These are phyloP conservation scores for Marasmius oreades DNA, from an alignment of 1,284 basidiomycete genomes.

Conservation along the genomic window DNA sequence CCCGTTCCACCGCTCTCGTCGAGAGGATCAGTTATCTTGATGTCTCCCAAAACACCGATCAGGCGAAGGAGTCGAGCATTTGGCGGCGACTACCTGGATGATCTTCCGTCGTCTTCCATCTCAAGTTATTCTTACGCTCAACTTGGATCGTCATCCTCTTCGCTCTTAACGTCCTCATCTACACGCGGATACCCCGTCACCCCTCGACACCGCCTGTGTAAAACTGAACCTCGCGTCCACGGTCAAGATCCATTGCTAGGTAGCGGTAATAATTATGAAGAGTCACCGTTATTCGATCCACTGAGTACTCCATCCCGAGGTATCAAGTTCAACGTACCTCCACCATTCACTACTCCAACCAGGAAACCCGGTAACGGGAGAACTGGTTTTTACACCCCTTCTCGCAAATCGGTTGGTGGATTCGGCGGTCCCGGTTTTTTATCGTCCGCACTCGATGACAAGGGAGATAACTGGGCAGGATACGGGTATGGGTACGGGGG, in stretches of 20 bases:
- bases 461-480: not conserved
- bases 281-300: not conserved
- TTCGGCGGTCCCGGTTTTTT: not conserved
- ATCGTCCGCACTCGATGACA: not conserved
- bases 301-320: not conserved
- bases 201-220: not conserved
- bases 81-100: not conserved
- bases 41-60: not conserved
- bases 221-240: not conserved
- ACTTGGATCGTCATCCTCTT: not conserved
- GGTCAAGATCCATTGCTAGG: not conserved
- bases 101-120: not conserved
- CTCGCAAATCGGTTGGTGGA: not conserved
- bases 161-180: not conserved
- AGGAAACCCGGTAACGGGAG: not conserved
- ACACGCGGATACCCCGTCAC: not conserved
- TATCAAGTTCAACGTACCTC: not conserved
- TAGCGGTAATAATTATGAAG: not conserved
- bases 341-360: not conserved
- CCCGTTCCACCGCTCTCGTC: not conserved
- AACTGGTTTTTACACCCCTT: not conserved
- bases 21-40: not conserved
- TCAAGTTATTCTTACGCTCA: not conserved
- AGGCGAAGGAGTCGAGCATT: not conserved
- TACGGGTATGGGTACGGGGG: not conserved